Evolutionary conservation across 2,329 filamentous ascomycete genomes (phyloP).

Genomic region (Microdochium bolleyi): DNA sequence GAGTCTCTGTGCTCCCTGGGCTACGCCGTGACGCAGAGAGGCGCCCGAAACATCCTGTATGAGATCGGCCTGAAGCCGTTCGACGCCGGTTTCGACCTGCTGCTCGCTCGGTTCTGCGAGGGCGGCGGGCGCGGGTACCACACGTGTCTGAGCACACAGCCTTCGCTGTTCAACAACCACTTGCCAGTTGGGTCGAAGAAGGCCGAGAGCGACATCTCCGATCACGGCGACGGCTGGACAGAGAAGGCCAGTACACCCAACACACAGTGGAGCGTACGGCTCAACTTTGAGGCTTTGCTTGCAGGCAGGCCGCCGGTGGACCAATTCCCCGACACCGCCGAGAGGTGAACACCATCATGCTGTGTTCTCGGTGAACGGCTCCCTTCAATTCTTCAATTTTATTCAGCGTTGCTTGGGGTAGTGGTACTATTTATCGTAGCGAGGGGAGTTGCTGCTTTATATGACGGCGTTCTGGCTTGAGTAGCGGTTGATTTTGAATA

Average conservation of each 20-base stretch:
- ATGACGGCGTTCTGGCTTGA: no score
- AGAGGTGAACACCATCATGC: no score
- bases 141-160: background rate
- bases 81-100: background rate
- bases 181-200: background rate
- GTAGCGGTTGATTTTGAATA: no score
- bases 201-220: background rate
- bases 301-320: background rate
- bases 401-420: no score
- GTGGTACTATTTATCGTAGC: no score
- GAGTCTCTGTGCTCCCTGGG: constrained; percentile 24
- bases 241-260: background rate
- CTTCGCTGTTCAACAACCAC: background rate
- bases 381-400: no score
- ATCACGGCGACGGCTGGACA: background rate
- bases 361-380: no score
- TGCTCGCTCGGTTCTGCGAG: background rate
- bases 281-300: background rate
- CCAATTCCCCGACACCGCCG: background rate
- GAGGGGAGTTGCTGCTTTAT: no score
- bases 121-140: background rate
- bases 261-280: background rate
- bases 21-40: constrained; percentile 26
- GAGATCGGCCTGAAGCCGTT: constrained; percentile 10
- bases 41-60: constrained; percentile 26